phyloP scores from a whole-genome alignment of 2,329 filamentous ascomycete genomes.

The Dactylella cylindrospora region DNA sequence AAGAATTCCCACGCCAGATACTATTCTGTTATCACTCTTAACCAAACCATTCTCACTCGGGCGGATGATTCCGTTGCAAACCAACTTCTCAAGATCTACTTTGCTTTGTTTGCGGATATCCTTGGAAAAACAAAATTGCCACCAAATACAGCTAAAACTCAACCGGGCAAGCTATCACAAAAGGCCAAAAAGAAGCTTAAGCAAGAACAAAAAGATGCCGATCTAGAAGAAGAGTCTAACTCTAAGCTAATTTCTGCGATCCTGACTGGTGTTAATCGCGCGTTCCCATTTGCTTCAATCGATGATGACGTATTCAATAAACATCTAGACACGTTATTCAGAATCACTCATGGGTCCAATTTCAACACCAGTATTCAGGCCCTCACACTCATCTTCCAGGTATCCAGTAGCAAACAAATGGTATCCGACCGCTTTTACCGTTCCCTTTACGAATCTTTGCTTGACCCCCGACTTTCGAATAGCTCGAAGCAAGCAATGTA shows the following conservation, averaged over 20 bases:
- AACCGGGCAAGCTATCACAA: slow-evolving; percentile 52
- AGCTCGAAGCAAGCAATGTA: slow-evolving; percentile 97
- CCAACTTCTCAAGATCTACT: slow-evolving; percentile 85
- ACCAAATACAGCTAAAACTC: slow-evolving; percentile 52
- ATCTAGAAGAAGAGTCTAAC: slow-evolving; percentile 66
- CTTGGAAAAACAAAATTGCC: slow-evolving; percentile 59
- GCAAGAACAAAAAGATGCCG: slow-evolving; percentile 48
- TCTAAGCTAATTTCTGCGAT: slow-evolving; percentile 93
- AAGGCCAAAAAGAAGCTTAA: slow-evolving; percentile 50
- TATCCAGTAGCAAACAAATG: slow-evolving; percentile 76
- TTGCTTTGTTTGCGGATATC: slow-evolving; percentile 71
- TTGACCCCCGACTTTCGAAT: slow-evolving; percentile 82
- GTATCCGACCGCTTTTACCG: slow-evolving; percentile 90
- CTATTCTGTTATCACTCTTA: slow-evolving; percentile 93
- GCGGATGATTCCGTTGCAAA: slow-evolving; percentile 81
- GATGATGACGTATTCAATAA: slow-evolving; percentile 76
- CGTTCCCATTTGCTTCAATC: slow-evolving; percentile 85
- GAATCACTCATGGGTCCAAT: slow-evolving; percentile 94
- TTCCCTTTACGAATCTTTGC: slow-evolving; percentile 88
- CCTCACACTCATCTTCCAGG: slow-evolving; percentile 88
- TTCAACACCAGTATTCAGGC: slow-evolving; percentile 99
- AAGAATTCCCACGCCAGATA: slow-evolving; percentile 89
- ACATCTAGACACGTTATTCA: slow-evolving; percentile 91
- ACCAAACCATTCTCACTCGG: slow-evolving; percentile 87
- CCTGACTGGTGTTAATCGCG: slow-evolving; percentile 90